Evolutionary conservation across 2,329 filamentous ascomycete species (phyloP).

Genomic region (Coniochaeta prunicola): DNA sequence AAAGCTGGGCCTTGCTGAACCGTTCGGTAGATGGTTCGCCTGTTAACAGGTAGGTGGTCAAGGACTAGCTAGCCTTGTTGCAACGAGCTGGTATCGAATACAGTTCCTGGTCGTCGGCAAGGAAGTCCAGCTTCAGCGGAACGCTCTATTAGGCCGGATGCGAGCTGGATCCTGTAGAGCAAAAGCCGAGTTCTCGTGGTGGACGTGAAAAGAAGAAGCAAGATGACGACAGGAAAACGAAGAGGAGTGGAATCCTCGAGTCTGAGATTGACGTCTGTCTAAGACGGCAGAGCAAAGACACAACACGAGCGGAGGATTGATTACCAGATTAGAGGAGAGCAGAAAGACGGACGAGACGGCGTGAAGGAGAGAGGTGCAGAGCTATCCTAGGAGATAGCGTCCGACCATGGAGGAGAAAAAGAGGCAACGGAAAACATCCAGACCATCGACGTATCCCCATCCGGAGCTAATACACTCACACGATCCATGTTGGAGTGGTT

Average conservation of each 20-base stretch:
- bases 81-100: no score
- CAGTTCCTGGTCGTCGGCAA: neutral
- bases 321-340: neutral
- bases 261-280: neutral
- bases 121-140: neutral
- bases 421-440: slow-evolving; percentile 1
- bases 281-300: neutral
- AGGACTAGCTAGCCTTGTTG: neutral
- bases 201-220: neutral
- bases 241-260: neutral
- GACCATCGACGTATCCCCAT: slow-evolving; percentile 1
- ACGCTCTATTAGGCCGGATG: neutral
- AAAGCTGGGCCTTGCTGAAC: neutral
- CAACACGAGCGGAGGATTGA: neutral
- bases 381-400: slow-evolving; percentile 1
- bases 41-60: no score
- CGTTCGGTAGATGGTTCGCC: neutral
- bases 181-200: neutral
- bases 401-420: neutral
- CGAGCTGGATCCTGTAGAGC: neutral
- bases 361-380: neutral
- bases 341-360: neutral
- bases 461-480: slow-evolving; percentile 1
- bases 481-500: slow-evolving; percentile 1
- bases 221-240: neutral